Percentiles rank a stretch among this genome's conserved stretches.
These are phyloP conservation scores for Sordariomycetes sp. DNA, from an alignment of 2,329 filamentous ascomycete genomes.

Conservation along the genomic window DNA sequence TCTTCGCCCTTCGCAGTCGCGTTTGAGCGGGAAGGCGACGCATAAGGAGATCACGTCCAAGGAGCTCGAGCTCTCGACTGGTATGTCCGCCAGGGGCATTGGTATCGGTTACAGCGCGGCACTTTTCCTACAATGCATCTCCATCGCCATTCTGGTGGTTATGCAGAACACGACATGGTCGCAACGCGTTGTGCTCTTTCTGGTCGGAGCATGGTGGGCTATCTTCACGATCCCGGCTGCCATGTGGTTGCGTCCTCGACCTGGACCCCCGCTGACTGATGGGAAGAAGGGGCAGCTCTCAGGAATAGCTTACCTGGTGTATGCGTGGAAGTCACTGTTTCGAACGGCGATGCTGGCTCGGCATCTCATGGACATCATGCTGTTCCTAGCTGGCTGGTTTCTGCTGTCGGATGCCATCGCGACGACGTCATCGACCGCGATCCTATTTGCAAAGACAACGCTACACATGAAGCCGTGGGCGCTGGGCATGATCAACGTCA, in stretches of 20 bases:
- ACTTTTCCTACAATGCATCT: constrained; percentile 72
- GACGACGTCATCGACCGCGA: constrained; percentile 87
- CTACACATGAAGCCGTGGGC: constrained; percentile 83
- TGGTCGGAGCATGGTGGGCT: constrained; percentile 89
- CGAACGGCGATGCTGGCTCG: constrained; percentile 70
- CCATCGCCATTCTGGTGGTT: constrained; percentile 66
- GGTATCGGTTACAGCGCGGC: constrained; percentile 89
- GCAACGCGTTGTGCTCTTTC: constrained; percentile 75
- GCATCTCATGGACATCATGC: constrained; percentile 60
- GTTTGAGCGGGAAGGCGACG: constrained; percentile 27
- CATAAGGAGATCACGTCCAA: constrained; percentile 45
- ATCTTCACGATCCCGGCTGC: constrained; percentile 82
- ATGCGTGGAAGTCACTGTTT: constrained; percentile 80
- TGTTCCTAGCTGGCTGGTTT: constrained; percentile 88
- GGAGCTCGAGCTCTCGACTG: constrained; percentile 75
- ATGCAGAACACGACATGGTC: constrained; percentile 75
- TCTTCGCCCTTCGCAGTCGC: constrained; percentile 7
- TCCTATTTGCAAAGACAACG: constrained; percentile 91
- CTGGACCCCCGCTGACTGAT: constrained; percentile 67
- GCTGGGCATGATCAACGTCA: constrained; percentile 86
- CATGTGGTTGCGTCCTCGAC: constrained; percentile 78
- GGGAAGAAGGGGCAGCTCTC: constrained; percentile 23
- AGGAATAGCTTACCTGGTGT: constrained; percentile 65
- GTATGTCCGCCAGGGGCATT: constrained; percentile 86
- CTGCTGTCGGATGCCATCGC: constrained; percentile 89